Base-by-base conservation (phyloP, 345 rosid genomes). In the Nephelium lappaceum region DNA sequence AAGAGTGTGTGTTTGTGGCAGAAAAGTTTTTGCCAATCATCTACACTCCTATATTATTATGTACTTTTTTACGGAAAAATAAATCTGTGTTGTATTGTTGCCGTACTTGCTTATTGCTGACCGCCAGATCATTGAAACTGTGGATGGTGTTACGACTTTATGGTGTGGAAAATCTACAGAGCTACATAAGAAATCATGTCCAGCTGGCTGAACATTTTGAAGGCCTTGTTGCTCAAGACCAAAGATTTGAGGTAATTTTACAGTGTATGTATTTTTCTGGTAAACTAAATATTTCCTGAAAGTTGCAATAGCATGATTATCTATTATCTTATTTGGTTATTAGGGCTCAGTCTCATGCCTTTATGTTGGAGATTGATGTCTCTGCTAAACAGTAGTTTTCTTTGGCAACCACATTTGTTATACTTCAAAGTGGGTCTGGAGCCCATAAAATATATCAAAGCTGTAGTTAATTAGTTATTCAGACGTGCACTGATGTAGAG, bases 131-230 rank as follows among this genome's bases (percentile, higher is more conserved):
- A 73, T 79, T 95, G 88, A 95, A 95, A 81, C 83, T 93, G 71
- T 93, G 98, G 98, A 91, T 93, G 97, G 97, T 95, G 27, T 83
- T 95, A 79, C 81, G 95, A 57, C 85, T 95, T 31, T 93, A 95
- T 81, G 98, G 98, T 81, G 21, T 88, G 75, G 91, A 91, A 82
- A 86, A 83, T 45, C 91, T 93, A 62, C 95, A 83, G 84, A 58
- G 79, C 77, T 92, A 91, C 74, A 85, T 92, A 77, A 89, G 98
- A 84, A 92, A 89, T 83, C 98, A 95, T 84, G 80, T 95, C 80
- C 84, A 86, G 77, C 83, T 95, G 80, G 98, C 95, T 21, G 85
- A 83, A 79, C 77, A 80, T 69, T 90, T 95, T 76, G 98, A 93
- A 83, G 81, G 74, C 55, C 87, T 92, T 77, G 79, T 93, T 71